A percentile compares a stretch with the other conserved stretches of the same genome.
Conservation (phyloP, 208 protist species). For the Histomonas meleagridis region DNA sequence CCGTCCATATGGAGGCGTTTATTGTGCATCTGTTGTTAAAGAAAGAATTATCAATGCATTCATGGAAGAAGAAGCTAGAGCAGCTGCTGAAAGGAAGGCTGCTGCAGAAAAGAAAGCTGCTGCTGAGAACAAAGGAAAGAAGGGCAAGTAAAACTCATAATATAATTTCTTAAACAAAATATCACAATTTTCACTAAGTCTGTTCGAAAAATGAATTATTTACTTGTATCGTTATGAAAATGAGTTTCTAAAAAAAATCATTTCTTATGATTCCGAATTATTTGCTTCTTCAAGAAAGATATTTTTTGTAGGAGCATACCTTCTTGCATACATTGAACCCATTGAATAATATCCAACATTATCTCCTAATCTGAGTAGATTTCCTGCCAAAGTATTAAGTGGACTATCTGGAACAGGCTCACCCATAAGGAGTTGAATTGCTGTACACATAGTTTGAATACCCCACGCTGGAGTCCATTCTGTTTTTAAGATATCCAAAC, state of each 20-base stretch:
- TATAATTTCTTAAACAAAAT: no score
- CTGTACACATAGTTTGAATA: neutral
- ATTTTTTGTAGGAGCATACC: neutral
- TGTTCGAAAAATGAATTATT: no score
- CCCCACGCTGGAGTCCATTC: slow-evolving; percentile 29
- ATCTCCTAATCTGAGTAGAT: neutral
- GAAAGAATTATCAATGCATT: slow-evolving; percentile 21
- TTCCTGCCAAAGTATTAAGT: slow-evolving; percentile 6
- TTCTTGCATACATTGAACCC: neutral
- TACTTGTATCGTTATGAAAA: no score
- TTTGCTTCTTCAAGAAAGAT: neutral
- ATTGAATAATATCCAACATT: neutral
- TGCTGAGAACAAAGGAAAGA: no score
- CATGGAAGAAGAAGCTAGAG: slow-evolving; percentile 24
- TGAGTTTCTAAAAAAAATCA: no score
- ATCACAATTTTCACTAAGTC: no score
- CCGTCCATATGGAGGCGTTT: slow-evolving; percentile 21
- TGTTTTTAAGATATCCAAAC: slow-evolving; percentile 36
- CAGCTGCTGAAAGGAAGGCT: neutral
- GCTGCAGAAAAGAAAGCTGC: neutral
- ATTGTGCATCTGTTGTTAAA: neutral
- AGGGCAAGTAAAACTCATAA: slow-evolving; percentile 21
- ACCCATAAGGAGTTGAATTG: neutral
- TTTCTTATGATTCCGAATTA: no score
- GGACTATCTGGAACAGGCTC: neutral